Evolutionary conservation across 768 basidiomycete species (phyloP).

Genomic region (Filobasidium wieringae): DNA sequence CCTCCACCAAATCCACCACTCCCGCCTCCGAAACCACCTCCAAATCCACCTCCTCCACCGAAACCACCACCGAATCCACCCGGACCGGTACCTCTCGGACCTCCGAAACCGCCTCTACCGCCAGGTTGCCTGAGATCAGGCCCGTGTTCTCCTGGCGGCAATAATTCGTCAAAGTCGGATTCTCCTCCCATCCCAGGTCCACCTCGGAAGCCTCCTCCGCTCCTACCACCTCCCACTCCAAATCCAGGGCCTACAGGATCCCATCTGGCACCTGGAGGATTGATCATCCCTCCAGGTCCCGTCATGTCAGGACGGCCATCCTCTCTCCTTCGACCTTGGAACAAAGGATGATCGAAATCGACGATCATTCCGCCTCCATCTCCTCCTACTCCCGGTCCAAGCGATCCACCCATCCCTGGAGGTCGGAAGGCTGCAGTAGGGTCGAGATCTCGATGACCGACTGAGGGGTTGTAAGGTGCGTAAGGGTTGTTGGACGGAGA

Average conservation of each 20-base stretch:
- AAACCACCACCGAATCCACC: background rate
- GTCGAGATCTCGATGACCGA: slow-evolving; percentile 35
- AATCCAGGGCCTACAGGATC: slow-evolving; percentile 35
- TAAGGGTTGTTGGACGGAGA: slow-evolving; percentile 13
- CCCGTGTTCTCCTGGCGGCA: slow-evolving; percentile 34
- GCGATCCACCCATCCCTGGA: slow-evolving; percentile 11
- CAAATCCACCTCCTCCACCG: no score
- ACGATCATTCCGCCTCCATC: slow-evolving; percentile 33
- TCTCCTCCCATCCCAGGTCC: slow-evolving; percentile 22
- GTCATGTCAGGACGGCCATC: slow-evolving; percentile 6
- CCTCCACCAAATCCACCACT: slow-evolving; percentile 7
- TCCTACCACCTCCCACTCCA: slow-evolving; percentile 8
- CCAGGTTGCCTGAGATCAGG: slow-evolving; percentile 32
- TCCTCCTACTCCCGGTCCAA: slow-evolving; percentile 1
- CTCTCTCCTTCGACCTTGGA: slow-evolving; percentile 24
- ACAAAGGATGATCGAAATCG: slow-evolving; percentile 36
- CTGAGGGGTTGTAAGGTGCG: slow-evolving; percentile 20
- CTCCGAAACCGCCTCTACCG: slow-evolving; percentile 13
- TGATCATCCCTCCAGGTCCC: slow-evolving; percentile 34
- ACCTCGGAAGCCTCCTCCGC: slow-evolving; percentile 19
- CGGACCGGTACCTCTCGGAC: slow-evolving; percentile 12
- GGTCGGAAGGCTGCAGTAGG: slow-evolving; percentile 21
- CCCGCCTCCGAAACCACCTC: background rate
- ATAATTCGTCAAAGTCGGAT: slow-evolving; percentile 31
- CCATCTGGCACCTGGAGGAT: slow-evolving; percentile 37